These are phyloP conservation scores for Drechmeria coniospora DNA, from an alignment of 2,329 filamentous ascomycete species.

Conservation along the genomic window DNA sequence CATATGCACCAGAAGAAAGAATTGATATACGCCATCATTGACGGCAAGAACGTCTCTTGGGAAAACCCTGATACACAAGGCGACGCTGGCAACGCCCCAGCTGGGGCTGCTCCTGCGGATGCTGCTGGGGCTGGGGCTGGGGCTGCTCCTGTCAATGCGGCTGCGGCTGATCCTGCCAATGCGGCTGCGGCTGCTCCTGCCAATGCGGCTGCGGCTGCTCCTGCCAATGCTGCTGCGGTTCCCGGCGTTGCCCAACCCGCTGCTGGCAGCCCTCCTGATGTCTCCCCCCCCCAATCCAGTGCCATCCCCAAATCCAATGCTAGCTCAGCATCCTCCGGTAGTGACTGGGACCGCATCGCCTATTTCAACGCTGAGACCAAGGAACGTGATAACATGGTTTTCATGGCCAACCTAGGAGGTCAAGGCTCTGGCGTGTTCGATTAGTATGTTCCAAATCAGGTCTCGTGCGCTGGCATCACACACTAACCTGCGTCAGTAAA, in stretches of 20 bases:
- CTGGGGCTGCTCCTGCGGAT: too few relatives aligned
- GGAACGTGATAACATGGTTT: conserved; percentile 27
- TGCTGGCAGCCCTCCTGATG: conserved; percentile 1
- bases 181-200: conserved; percentile 1
- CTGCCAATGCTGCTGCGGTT: too few relatives aligned
- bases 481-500: conserved; percentile 12
- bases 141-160: too few relatives aligned
- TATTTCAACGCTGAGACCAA: conserved; percentile 29
- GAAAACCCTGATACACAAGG: too few relatives aligned
- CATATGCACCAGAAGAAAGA: conserved; percentile 40
- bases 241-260: conserved; percentile 5
- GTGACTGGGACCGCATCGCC: conserved; percentile 24
- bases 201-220: conserved; percentile 6
- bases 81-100: too few relatives aligned
- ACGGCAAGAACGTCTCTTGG: conserved; percentile 43
- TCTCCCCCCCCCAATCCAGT: conserved; percentile 4
- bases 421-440: conserved; percentile 27
- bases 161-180: too few relatives aligned
- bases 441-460: conserved; percentile 26
- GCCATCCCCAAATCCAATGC: too few relatives aligned
- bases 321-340: conserved; percentile 6
- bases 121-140: too few relatives aligned
- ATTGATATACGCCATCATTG: conserved; percentile 39
- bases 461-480: too few relatives aligned
- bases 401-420: conserved; percentile 32